Evolutionary conservation across 176 grass and related monocot species (phyloP).

Genomic region (Musa troglodytarum): DNA sequence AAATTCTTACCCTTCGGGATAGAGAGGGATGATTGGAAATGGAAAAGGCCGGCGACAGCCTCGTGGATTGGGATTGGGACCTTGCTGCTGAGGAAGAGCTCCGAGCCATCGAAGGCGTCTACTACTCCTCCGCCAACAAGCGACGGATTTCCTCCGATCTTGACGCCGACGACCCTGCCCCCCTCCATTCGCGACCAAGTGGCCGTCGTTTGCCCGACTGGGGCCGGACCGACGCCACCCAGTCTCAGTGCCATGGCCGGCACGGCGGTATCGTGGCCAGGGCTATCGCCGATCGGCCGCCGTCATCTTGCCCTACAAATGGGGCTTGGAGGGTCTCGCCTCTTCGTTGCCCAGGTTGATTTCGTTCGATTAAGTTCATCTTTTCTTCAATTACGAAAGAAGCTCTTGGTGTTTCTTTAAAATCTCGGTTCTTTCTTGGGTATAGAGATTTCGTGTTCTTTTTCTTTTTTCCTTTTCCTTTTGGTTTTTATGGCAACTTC

Average conservation of each 20-base stretch:
- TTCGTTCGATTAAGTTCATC: background rate
- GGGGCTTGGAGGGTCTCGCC: background rate
- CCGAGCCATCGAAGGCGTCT: conserved; percentile 64
- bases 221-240: conserved; percentile 6
- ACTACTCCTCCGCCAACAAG: conserved; percentile 22
- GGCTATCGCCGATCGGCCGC: conserved; percentile 5
- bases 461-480: too few relatives aligned
- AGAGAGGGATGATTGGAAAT: background rate
- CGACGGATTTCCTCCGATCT: conserved; percentile 9
- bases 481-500: background rate
- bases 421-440: background rate
- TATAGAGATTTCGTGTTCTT: too few relatives aligned
- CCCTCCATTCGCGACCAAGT: conserved; percentile 19
- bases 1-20: background rate
- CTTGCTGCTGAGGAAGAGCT: conserved; percentile 62
- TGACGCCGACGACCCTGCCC: background rate
- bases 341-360: background rate
- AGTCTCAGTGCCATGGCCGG: background rate
- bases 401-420: background rate
- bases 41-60: background rate
- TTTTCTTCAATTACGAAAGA: background rate
- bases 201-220: conserved; percentile 57
- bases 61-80: conserved; percentile 63
- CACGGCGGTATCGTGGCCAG: background rate
- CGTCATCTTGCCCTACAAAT: conserved; percentile 25